Evolutionary conservation across 208 protist genomes (phyloP).

Genomic region (Phytomonas sp.): DNA sequence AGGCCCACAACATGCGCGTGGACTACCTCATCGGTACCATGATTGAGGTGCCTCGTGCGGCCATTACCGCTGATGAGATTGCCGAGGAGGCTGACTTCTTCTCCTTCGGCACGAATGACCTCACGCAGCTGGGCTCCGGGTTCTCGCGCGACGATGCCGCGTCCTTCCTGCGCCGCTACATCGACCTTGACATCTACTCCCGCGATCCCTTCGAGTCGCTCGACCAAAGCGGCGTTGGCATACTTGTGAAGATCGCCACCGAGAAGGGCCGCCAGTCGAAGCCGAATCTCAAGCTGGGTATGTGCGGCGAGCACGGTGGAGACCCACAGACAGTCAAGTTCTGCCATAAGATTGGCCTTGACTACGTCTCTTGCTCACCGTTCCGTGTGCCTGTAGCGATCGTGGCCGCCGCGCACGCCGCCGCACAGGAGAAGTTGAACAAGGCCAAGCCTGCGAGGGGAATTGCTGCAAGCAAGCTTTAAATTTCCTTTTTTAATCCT

Average conservation of each 20-base stretch:
- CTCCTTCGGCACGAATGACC: slow-evolving; percentile 96
- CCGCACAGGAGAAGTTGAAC: slow-evolving; percentile 68
- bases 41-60: slow-evolving; percentile 90
- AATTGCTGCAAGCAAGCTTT: slow-evolving; percentile 21
- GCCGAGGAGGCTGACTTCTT: slow-evolving; percentile 92
- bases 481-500: slow-evolving; percentile 10
- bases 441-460: slow-evolving; percentile 2
- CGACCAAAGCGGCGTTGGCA: slow-evolving; percentile 90
- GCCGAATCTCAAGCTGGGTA: slow-evolving; percentile 83
- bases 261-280: slow-evolving; percentile 70
- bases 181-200: slow-evolving; percentile 86
- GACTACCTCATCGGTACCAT: slow-evolving; percentile 89
- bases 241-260: slow-evolving; percentile 86
- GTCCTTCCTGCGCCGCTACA: slow-evolving; percentile 90
- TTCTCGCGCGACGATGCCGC: slow-evolving; percentile 94
- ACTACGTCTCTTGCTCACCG: slow-evolving; percentile 94
- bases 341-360: slow-evolving; percentile 84
- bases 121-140: slow-evolving; percentile 95
- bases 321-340: slow-evolving; percentile 92
- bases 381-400: slow-evolving; percentile 93
- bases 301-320: slow-evolving; percentile 95
- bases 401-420: slow-evolving; percentile 91
- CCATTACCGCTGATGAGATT: slow-evolving; percentile 85
- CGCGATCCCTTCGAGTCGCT: slow-evolving; percentile 93
- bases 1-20: slow-evolving; percentile 29